Base-by-base conservation (phyloP, 441 rosid genomes). In the Metrosideros polymorpha region DNA sequence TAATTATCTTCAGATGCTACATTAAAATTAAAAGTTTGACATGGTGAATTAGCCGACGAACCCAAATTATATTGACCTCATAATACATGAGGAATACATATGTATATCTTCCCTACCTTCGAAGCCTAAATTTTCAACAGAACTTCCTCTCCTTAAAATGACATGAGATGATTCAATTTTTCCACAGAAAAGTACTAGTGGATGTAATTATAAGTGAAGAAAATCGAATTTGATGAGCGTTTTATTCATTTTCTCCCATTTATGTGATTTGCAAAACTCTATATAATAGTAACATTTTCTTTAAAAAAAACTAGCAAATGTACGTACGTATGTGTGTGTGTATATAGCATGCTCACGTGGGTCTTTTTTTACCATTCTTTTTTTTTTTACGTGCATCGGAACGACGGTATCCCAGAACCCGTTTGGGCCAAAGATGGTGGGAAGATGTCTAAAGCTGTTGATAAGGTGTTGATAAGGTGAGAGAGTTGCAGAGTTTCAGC, bases 161-260 rank as follows among this genome's bases (percentile, higher is more conserved):
- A 57, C 63, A n/a, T 57, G 63, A 57, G 30, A 57, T n/a, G 32
- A n/a, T 0, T 27, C 63, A 57, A 27, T n/a, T 15, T n/a, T 57
- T 15, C 63, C 63, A 57, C 1, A n/a, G 14, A 57, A 29, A n/a
- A n/a, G 63, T 27, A 27, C n/a, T 12, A 57, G 63, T 12, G 63
- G 63, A 57, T 57, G 63, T 12, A 57, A 57, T 57, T 56, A 56
- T 0, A n/a, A 15, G 3, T 59, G 0, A 29, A 59, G 17, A 59
- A 0, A 15, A 14, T 29, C 71, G 29, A 57, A 57, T 1, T 57
- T n/a, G 32, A 57, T 4, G 0, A 2, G 63, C 63, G n/a, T 12
- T 57, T 12, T 27, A 12, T 57, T 56, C 63, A 56, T 56, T 12
- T 1, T 56, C 32, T 56, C 63, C 5, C 32, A 27, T 6, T 27